phyloP scores from a whole-genome alignment of 371 early-diverging fungal genomes.

The Mortierella sp. region DNA sequence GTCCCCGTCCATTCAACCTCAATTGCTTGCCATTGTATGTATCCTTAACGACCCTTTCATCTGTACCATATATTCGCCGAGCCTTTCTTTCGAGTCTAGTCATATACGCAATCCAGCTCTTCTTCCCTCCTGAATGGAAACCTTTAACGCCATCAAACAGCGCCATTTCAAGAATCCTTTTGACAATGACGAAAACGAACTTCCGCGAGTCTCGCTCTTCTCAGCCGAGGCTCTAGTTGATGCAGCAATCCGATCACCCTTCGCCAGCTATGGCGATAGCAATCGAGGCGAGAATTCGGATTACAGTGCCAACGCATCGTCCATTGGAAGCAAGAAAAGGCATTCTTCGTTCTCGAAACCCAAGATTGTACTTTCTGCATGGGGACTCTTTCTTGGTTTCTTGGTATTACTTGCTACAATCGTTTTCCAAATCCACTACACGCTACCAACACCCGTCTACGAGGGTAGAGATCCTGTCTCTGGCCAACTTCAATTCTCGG shows the following conservation, averaged over 20 bases:
- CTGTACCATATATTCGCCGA: background rate
- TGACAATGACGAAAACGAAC: slow-evolving; percentile 23
- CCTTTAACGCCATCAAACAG: slow-evolving; percentile 32
- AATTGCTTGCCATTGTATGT: no score
- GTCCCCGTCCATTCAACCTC: no score
- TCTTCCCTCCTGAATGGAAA: slow-evolving; percentile 23
- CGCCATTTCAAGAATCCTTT: slow-evolving; percentile 35
- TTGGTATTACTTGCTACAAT: slow-evolving; percentile 46
- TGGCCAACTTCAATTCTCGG: slow-evolving; percentile 65
- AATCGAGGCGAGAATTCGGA: background rate
- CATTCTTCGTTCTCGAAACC: slow-evolving; percentile 17
- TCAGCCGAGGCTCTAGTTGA: slow-evolving; percentile 29
- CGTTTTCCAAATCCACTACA: slow-evolving; percentile 59
- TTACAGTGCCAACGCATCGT: background rate
- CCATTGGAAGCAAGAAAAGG: background rate
- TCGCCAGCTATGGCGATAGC: background rate
- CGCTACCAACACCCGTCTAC: slow-evolving; percentile 36
- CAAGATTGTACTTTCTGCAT: slow-evolving; percentile 20
- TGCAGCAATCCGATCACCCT: slow-evolving; percentile 25
- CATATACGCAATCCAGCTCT: no score
- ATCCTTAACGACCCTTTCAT: background rate
- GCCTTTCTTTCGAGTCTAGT: no score
- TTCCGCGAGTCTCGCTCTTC: slow-evolving; percentile 12
- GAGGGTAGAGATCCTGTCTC: slow-evolving; percentile 43
- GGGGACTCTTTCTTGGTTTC: slow-evolving; percentile 34